These are phyloP conservation scores for Entoloma clypeatum DNA, from an alignment of 1,284 basidiomycete species.

Conservation along the genomic window DNA sequence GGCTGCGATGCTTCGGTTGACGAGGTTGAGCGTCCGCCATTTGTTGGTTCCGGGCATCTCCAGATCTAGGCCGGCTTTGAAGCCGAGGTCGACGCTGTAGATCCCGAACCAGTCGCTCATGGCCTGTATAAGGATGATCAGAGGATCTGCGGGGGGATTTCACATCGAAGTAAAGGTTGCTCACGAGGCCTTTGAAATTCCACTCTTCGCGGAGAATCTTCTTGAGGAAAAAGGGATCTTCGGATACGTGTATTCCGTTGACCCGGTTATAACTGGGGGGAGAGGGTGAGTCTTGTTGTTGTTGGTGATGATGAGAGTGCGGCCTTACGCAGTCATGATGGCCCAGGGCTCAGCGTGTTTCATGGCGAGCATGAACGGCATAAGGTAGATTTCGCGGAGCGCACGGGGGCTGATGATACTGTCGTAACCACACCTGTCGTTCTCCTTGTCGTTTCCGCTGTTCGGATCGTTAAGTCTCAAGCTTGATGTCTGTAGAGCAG, in stretches of 20 bases:
- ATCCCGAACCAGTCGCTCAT: slow-evolving; percentile 82
- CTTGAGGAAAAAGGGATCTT: slow-evolving; percentile 58
- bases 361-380: slow-evolving; percentile 81
- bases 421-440: slow-evolving; percentile 63
- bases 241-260: slow-evolving; percentile 69
- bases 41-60: slow-evolving; percentile 77
- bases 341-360: slow-evolving; percentile 68
- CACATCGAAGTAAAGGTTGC: slow-evolving; percentile 13
- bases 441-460: slow-evolving; percentile 70
- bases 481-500: background rate
- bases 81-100: slow-evolving; percentile 60
- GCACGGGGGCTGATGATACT: slow-evolving; percentile 64
- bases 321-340: slow-evolving; percentile 65
- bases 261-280: slow-evolving; percentile 58
- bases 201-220: slow-evolving; percentile 74
- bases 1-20: slow-evolving; percentile 58
- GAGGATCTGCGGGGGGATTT: background rate
- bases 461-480: slow-evolving; percentile 4
- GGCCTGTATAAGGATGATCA: slow-evolving; percentile 30
- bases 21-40: slow-evolving; percentile 62
- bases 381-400: slow-evolving; percentile 77
- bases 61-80: slow-evolving; percentile 76
- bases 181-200: slow-evolving; percentile 60
- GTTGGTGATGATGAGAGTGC: background rate
- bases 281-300: background rate